A percentile compares a stretch with the other conserved stretches of the same genome.
phyloP scores from a whole-genome alignment of 2,329 filamentous ascomycete species.

The Chaetomiaceae sp. region DNA sequence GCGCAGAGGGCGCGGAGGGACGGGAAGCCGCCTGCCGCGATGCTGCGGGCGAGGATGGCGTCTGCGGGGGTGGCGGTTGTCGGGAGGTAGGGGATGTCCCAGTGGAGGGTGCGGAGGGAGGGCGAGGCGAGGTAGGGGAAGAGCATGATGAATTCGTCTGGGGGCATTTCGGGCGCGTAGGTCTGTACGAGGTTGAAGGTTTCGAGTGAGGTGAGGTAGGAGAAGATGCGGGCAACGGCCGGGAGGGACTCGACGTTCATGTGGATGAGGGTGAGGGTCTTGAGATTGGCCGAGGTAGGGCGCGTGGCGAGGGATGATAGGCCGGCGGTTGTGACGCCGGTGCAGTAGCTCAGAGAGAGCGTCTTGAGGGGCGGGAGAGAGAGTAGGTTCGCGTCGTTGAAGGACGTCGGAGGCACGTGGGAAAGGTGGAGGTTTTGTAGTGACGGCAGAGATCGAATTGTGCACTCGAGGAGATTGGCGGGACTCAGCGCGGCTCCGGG shows the following conservation, averaged over 20 bases:
- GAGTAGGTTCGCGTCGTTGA: constrained; percentile 52
- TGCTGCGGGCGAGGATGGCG: constrained; percentile 58
- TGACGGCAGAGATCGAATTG: constrained; percentile 47
- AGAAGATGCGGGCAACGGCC: constrained; percentile 54
- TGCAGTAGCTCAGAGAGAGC: constrained; percentile 51
- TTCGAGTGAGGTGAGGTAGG: constrained; percentile 46
- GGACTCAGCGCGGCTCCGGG: constrained; percentile 51
- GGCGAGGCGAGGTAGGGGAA: constrained; percentile 59
- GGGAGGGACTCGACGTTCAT: constrained; percentile 52
- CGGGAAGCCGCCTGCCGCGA: constrained; percentile 59
- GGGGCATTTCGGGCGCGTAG: constrained; percentile 49
- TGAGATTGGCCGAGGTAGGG: constrained; percentile 41
- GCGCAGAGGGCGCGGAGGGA: constrained; percentile 54
- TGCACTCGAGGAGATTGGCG: constrained; percentile 46
- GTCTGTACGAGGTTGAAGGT: constrained; percentile 52
- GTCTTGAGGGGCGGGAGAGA: constrained; percentile 50
- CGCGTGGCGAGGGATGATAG: constrained; percentile 54
- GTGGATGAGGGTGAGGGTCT: constrained; percentile 50
- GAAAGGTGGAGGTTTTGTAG: constrained; percentile 58
- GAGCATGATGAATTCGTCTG: constrained; percentile 54
- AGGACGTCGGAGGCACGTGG: constrained; percentile 49
- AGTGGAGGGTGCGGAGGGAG: constrained; percentile 53
- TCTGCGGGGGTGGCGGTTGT: constrained; percentile 48
- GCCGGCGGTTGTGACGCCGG: constrained; percentile 52
- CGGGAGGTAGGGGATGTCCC: constrained; percentile 53